These are phyloP conservation scores for Elsinoe perseae DNA, from an alignment of 2,329 filamentous ascomycete genomes.

Conservation along the genomic window DNA sequence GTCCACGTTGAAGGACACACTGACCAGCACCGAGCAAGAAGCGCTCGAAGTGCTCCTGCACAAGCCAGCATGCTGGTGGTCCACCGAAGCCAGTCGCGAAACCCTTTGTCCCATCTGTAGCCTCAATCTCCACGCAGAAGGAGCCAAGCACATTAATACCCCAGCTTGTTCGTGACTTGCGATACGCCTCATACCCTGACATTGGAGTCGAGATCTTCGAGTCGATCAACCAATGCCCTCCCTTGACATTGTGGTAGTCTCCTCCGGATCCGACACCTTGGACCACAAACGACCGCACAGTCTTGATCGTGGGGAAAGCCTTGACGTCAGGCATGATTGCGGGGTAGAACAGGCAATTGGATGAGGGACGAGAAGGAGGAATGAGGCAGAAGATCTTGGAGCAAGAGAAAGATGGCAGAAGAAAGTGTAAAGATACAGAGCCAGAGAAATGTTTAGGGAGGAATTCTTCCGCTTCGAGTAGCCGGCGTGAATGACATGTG, in stretches of 20 bases:
- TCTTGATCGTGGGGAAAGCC: slow-evolving; percentile 67
- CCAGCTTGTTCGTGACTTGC: slow-evolving; percentile 81
- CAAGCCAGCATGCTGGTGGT: slow-evolving; percentile 87
- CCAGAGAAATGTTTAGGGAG: slow-evolving; percentile 3
- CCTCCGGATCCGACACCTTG: slow-evolving; percentile 58
- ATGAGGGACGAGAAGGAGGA: background rate
- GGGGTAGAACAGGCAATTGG: slow-evolving; percentile 15
- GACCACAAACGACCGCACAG: slow-evolving; percentile 64
- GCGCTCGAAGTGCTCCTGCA: slow-evolving; percentile 85
- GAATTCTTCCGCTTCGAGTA: slow-evolving; percentile 6
- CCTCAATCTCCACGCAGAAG: slow-evolving; percentile 84
- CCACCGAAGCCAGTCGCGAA: slow-evolving; percentile 93
- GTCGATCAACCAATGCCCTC: slow-evolving; percentile 72
- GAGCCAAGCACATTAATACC: slow-evolving; percentile 93
- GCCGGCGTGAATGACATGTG: background rate
- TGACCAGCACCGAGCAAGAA: slow-evolving; percentile 73
- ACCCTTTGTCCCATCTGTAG: slow-evolving; percentile 81
- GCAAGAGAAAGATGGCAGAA: background rate
- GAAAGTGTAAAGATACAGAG: background rate
- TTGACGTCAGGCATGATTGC: slow-evolving; percentile 35
- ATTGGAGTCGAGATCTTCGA: slow-evolving; percentile 87
- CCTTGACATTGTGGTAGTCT: slow-evolving; percentile 88
- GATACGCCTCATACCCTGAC: slow-evolving; percentile 81
- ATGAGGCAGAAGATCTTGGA: background rate
- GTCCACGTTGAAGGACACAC: no score